Evolutionary conservation across 2,329 filamentous ascomycete genomes (phyloP), one percentile per base, ranked within the genome.

Genomic region (Xylaria sp.): DNA sequence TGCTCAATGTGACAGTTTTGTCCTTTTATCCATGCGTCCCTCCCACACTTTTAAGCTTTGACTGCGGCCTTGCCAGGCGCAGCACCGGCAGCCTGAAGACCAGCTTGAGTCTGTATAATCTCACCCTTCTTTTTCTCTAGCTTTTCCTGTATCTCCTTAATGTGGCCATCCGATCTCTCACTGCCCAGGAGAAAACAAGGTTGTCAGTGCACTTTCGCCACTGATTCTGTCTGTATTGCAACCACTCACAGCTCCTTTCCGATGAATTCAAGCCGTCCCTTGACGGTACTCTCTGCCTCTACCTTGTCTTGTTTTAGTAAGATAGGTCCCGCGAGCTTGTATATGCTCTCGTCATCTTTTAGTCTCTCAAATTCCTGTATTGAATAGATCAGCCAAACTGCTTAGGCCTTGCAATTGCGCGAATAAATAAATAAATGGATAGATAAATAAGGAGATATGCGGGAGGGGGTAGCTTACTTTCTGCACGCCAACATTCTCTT

Each of bases 321-420:
- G 6, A 98, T 93, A 0, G 96, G 96, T 0, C 96, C 96, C 55
- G 97, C 90, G 50, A 98, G 89, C 82, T 98, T 99, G 88, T 97
- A 99, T 80, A 99, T 97, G 72, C 90, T 93, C 77, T 97, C 92
- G 74, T 91, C 92, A 44, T 94, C 91, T 75, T 90, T 88, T 68
- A 98, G 85, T 63, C 87, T 86, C 48, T 89, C 86, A 80, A 98
- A 98, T 81, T 98, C 95, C 91, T 96, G 18, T 18, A 32, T 50
- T 23, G 27, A 18, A 32, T 58, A 6, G 16, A 37, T 51, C 47
- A 60, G 42, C 12, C 8, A 55, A 32, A 10, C 8, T 12, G 2
- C 4, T 37, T 3, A 5, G 13, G 9, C 6, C 23, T 29, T n/a
- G 5, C 2, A 8, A 57, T 35, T 23, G 40, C 18, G 50, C 25